Evolutionary conservation across 306 rosid species (phyloP), one percentile per base, ranked within the genome.

Genomic region (Quercus parvula): DNA sequence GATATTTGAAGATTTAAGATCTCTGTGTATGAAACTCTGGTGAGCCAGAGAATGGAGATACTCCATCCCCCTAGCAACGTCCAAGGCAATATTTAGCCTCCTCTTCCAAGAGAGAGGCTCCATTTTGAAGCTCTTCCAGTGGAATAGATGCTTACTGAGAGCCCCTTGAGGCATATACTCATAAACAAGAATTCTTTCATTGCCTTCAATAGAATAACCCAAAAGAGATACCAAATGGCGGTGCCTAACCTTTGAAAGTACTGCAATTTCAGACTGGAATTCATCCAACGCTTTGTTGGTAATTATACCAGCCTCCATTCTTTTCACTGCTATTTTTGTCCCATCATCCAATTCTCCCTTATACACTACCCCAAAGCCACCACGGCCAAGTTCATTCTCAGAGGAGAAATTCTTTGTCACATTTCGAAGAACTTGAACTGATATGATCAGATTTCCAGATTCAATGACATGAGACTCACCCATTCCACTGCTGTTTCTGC

Each of bases 101-200:
- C 93, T 88, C 88, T 89, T 95, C 99, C 99, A 95, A 69, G 98
- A 87, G 72, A 95, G 99, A 8, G 99, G 98, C 84, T 95, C 98
- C 73, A 95, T 14, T 67, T 84, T 71, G 0, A 73, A 77, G 85
- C 80, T 88, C 84, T 90, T 91, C 99, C 99, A 93, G 64, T 91
- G 97, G 78, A 95, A 95, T 83, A 95, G 96, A 89, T 95, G 98
- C 83, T 51, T 85, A 87, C 99, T 95, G 4, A 95, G 97, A 85
- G 99, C 99, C 76, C 99, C 99, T 83, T 93, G 97, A 54, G 99
- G 93, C 98, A 95, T 95, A 78, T 81, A 95, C 76, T 95, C 99
- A 9, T 95, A 95, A 17, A 95, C 96, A 38, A 95, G 93, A 79
- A 95, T 85, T 82, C 97, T 89, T 87, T 95, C 99, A 35, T 83